These are phyloP conservation scores for Plasmodium gallinaceum DNA, from an alignment of 169 alveolate genomes.

Conservation along the genomic window DNA sequence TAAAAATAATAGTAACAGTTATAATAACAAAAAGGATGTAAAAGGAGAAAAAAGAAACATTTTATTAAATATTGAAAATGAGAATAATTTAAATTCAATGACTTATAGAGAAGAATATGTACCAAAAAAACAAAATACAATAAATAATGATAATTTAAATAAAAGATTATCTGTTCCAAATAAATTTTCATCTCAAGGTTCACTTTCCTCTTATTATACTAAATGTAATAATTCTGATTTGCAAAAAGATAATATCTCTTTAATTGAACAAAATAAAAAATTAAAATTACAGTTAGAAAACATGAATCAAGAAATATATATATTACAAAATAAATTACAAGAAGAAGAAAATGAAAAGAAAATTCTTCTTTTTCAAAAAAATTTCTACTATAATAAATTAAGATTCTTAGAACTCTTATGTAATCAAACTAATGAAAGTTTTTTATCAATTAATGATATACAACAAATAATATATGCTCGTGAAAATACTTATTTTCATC, in stretches of 20 bases:
- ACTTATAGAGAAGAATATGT: background rate
- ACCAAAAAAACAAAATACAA: background rate
- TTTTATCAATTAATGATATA: constrained; percentile 34
- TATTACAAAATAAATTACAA: constrained; percentile 82
- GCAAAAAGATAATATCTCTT: constrained; percentile 21
- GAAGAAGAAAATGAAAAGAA: constrained; percentile 88
- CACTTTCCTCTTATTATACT: constrained; percentile 34
- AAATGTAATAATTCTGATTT: constrained; percentile 12
- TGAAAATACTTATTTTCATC: constrained; percentile 68
- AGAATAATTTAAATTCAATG: background rate
- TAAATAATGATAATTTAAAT: background rate
- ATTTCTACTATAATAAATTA: constrained; percentile 93
- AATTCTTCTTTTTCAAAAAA: constrained; percentile 91
- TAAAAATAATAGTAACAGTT: constrained; percentile 15
- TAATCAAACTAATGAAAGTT: constrained; percentile 83
- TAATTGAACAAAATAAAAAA: constrained; percentile 55
- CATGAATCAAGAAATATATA: constrained; percentile 78
- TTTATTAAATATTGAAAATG: background rate
- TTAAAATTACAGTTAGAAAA: constrained; percentile 69
- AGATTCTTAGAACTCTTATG: constrained; percentile 92
- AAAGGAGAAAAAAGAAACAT: constrained; percentile 5
- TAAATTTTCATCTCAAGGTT: constrained; percentile 24
- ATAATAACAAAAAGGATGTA: background rate
- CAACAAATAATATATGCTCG: constrained; percentile 74
- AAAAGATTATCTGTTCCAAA: constrained; percentile 27